Percentiles rank a stretch among this genome's conserved stretches.
phyloP scores from a whole-genome alignment of 371 early-diverging fungal genomes.

The Phascolomyces articulosus region DNA sequence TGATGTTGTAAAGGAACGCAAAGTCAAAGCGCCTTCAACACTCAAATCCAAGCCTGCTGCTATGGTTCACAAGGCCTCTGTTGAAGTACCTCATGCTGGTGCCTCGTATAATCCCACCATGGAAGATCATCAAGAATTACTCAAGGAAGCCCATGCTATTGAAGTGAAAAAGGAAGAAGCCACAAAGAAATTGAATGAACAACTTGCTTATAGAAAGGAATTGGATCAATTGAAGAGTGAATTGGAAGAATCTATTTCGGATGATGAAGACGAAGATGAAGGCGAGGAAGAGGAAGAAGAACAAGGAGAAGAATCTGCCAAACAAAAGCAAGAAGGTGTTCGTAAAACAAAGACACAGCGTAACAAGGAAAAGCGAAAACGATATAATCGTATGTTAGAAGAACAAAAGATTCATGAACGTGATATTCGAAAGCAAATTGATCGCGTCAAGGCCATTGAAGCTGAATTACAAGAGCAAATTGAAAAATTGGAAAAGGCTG shows the following conservation, averaged over 20 bases:
- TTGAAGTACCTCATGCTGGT: slow-evolving; percentile 81
- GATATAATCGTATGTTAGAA: slow-evolving; percentile 20
- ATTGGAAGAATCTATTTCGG: slow-evolving; percentile 10
- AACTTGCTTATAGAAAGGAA: slow-evolving; percentile 16
- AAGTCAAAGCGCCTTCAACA: slow-evolving; percentile 56
- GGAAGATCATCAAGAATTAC: slow-evolving; percentile 73
- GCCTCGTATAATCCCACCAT: slow-evolving; percentile 89
- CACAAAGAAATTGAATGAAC: slow-evolving; percentile 12
- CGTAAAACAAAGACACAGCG: slow-evolving; percentile 45
- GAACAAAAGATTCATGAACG: slow-evolving; percentile 49
- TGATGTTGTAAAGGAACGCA: slow-evolving; percentile 27
- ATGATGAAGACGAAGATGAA: slow-evolving; percentile 18
- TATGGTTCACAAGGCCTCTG: slow-evolving; percentile 60
- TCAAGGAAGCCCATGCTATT: slow-evolving; percentile 52
- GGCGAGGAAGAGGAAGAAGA: slow-evolving; percentile 37
- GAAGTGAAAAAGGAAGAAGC: slow-evolving; percentile 39
- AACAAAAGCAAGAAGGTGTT: slow-evolving; percentile 36
- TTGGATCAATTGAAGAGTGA: slow-evolving; percentile 13
- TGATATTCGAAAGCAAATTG: slow-evolving; percentile 60
- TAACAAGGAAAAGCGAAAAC: slow-evolving; percentile 30
- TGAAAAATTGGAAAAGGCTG: slow-evolving; percentile 38
- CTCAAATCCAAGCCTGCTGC: slow-evolving; percentile 51
- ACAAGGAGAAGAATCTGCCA: slow-evolving; percentile 16
- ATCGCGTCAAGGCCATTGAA: slow-evolving; percentile 50
- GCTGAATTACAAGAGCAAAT: slow-evolving; percentile 43